Conservation (phyloP, 1,139 yeast genomes). For the Magnusiomyces magnusii region DNA sequence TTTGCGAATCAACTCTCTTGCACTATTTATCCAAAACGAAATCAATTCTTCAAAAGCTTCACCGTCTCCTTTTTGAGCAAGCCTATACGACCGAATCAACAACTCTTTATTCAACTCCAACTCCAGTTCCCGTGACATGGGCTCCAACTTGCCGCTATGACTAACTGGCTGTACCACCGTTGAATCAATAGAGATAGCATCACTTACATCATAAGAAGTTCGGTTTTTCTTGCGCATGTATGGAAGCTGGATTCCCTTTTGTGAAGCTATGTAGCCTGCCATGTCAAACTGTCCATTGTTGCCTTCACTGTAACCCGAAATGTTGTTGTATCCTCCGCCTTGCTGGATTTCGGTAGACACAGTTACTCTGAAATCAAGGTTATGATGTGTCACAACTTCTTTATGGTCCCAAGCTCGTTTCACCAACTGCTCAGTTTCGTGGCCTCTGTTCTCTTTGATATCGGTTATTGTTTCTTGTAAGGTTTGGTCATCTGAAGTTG, state of each 20-base stretch:
- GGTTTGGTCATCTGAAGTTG: neutral
- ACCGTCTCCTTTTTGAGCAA: neutral
- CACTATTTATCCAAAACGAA: neutral
- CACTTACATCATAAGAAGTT: neutral
- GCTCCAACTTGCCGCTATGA: neutral
- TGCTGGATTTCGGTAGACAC: neutral
- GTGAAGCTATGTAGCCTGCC: neutral
- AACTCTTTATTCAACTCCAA: neutral
- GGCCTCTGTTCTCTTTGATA: neutral
- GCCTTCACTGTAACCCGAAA: neutral
- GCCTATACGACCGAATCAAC: neutral
- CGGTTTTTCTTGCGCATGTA: neutral
- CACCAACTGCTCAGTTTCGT: neutral
- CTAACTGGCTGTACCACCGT: neutral
- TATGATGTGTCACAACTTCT: neutral
- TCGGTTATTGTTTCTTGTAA: neutral
- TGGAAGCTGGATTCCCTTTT: neutral
- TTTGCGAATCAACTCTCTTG: neutral
- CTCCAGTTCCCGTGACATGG: neutral
- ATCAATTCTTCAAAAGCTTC: neutral
- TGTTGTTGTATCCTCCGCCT: no score
- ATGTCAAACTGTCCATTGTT: neutral
- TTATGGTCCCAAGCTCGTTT: neutral
- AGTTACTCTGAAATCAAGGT: neutral
- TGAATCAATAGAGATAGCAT: neutral